Base-by-base conservation (phyloP, 179 eudicot species). In the Dionaea muscipula region DNA sequence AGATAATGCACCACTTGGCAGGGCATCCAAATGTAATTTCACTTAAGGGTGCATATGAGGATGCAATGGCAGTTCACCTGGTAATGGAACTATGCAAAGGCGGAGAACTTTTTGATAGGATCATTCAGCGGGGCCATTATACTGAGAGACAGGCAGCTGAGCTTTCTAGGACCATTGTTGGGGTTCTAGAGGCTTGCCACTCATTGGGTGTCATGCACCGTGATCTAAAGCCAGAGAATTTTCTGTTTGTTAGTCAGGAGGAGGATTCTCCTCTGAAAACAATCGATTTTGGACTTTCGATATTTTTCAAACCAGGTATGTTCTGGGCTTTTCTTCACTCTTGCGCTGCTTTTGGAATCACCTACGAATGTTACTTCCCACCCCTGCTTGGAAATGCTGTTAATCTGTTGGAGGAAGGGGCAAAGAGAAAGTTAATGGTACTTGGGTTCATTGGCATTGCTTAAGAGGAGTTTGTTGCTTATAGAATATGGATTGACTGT, bases 1-100 rank as follows among this genome's bases (percentile, higher is more conserved):
- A 89, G 73, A 89, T 90, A 61, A 90, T 90, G 97, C 94, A 86
- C 44, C 95, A 90, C 41, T 73, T 90, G n/a, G 86, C 97, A 20
- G 97, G 97, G 0, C 80, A 86, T 66, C 68, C 83, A 3, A 86
- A 90, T 64, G 71, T 90, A 3, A 95, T 90, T 5, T 95, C 86
- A 60, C 74, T 90, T 2, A 72, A 81, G 17, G 94, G 84, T 0
- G 94, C 89, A 1, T 90, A 68, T 20, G 97, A 86, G 64, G 97
- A 90, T 36, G 73, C 79, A 0, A 85, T 83, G 51, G 71, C 85
- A 20, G 94, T 90, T 14, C 74, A 90, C 51, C 53, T 90, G 20
- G 70, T 90, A 0, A 90, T 90, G 97, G 97, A 90, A 70, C 67
- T 90, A 8, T 90, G 97, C 31, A 95, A 78, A 1, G 97, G 97